Base-by-base conservation (phyloP, 1,139 yeast species). In the Protomyces pachydermus region DNA sequence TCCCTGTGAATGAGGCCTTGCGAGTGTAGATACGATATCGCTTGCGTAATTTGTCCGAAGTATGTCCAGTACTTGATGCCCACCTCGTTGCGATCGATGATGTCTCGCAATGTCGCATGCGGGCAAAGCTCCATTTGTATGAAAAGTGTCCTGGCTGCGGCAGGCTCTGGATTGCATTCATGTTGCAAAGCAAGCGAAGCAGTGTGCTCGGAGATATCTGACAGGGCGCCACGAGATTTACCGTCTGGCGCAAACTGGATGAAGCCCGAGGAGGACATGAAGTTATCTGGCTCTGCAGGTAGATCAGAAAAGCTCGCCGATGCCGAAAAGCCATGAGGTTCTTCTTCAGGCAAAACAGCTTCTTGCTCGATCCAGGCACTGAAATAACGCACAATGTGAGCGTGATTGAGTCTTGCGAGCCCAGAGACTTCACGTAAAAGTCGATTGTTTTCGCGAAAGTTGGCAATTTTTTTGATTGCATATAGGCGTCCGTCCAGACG, bases 81-180 rank as follows among this genome's bases (percentile, higher is more conserved):
- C 5, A 86, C 88, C n/a, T 91, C 78, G 0, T 91, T 91, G 68
- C 87, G 95, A 56, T 83, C 83, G 52, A 95, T 93, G 68, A 93
- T 78, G 74, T 93, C 96, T 58, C 83, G 82, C 46, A 95, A 76
- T 0, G 98, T 93, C 67, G 89, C 89, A 71, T 93, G 93, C 71
- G 95, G 98, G 76, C 98, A 95, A 72, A 93, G 95, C 74, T 95
- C 98, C 99, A 95, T 95, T 72, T 95, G 98, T 68, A 95, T 93
- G 72, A 79, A 95, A 68, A 81, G 79, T 53, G 81, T 91, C 76
- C 83, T 55, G 4, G 42, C 14, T 4, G 42, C 14, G 5, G 42
- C 14, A 12, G 14, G 5, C 9, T 12, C 14, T 4, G 42, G 42
- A 70, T 32, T 42, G 1, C 28, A 25, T 12, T 5, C 14, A 3